Evolutionary conservation across 2,329 filamentous ascomycete genomes (phyloP).

Genomic region (Penicillium sp.): DNA sequence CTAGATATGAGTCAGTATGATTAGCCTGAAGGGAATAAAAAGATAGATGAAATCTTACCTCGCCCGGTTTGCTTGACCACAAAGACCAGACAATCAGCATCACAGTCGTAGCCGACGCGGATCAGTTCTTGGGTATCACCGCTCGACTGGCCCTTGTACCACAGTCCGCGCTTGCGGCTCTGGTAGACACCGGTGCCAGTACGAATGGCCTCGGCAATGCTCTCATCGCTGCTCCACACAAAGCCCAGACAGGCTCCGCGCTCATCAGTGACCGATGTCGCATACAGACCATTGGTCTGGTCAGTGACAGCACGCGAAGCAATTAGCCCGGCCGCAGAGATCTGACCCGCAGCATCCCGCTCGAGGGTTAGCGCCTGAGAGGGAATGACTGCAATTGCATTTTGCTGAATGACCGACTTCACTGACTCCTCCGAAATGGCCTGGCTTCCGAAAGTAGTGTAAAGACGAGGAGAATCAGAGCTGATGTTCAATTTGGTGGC

Average conservation of each 20-base stretch:
- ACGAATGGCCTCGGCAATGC: conserved; percentile 78
- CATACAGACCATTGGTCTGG: conserved; percentile 75
- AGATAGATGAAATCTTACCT: conserved; percentile 41
- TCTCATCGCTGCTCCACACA: conserved; percentile 92
- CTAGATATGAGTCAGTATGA: conserved; percentile 34
- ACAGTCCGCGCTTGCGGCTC: conserved; percentile 89
- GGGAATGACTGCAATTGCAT: conserved; percentile 71
- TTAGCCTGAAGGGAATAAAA: background rate
- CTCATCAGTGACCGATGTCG: conserved; percentile 90
- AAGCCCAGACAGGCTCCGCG: conserved; percentile 78
- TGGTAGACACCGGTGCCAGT: conserved; percentile 88
- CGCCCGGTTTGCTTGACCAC: conserved; percentile 84
- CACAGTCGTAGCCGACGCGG: conserved; percentile 82
- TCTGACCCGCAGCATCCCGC: conserved; percentile 55
- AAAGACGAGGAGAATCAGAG: conserved; percentile 42
- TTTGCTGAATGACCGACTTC: conserved; percentile 47
- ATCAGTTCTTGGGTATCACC: conserved; percentile 91
- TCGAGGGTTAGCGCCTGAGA: conserved; percentile 68
- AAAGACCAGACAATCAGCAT: conserved; percentile 88
- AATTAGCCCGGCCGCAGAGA: conserved; percentile 70
- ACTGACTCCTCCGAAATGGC: conserved; percentile 48
- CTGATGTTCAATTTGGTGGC: conserved; percentile 39
- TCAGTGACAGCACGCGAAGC: conserved; percentile 76
- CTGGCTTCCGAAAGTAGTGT: conserved; percentile 33
- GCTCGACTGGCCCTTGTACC: conserved; percentile 94